Conservation (phyloP, 495 filamentous ascomycete genomes). For the Aspergillus funiculosus region DNA sequence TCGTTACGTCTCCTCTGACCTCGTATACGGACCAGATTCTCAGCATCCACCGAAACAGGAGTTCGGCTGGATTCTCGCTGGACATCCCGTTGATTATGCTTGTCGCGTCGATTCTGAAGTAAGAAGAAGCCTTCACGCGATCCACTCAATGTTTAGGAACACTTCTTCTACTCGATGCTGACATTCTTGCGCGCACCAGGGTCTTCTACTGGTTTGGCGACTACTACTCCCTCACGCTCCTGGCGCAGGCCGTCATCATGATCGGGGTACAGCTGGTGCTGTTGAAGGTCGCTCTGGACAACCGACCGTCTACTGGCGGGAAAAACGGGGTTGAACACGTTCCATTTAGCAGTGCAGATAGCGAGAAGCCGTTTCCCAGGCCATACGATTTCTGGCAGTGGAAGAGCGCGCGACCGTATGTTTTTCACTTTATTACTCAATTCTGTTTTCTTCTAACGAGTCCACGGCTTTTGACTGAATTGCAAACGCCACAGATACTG, state of each 20-base stretch:
- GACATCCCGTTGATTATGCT: constrained; percentile 99
- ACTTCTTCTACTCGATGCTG: neutral
- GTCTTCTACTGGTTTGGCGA: constrained; percentile 94
- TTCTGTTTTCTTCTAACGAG: neutral
- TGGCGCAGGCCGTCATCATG: constrained; percentile 84
- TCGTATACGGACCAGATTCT: constrained; percentile 90
- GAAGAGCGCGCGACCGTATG: constrained; percentile 70
- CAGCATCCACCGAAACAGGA: constrained; percentile 73
- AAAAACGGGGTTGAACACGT: constrained; percentile 48
- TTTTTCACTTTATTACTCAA: constrained; percentile 11
- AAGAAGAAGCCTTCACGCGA: too few species aligned
- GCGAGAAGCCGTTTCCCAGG: constrained; percentile 36
- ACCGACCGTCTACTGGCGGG: constrained; percentile 64
- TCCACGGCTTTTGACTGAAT: too few species aligned
- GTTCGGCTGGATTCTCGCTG: constrained; percentile 80
- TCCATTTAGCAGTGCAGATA: constrained; percentile 33
- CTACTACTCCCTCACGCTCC: constrained; percentile 69
- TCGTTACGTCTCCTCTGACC: constrained; percentile 76
- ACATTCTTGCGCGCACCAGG: constrained; percentile 35
- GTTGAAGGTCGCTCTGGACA: constrained; percentile 83
- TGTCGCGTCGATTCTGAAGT: constrained; percentile 86
- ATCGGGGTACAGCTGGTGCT: constrained; percentile 73
- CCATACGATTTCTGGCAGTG: constrained; percentile 97
- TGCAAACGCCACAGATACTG: constrained; percentile 75
- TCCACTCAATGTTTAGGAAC: too few species aligned